Base-by-base conservation (phyloP, 495 filamentous ascomycete genomes). In the Chaetomidium leptoderma region DNA sequence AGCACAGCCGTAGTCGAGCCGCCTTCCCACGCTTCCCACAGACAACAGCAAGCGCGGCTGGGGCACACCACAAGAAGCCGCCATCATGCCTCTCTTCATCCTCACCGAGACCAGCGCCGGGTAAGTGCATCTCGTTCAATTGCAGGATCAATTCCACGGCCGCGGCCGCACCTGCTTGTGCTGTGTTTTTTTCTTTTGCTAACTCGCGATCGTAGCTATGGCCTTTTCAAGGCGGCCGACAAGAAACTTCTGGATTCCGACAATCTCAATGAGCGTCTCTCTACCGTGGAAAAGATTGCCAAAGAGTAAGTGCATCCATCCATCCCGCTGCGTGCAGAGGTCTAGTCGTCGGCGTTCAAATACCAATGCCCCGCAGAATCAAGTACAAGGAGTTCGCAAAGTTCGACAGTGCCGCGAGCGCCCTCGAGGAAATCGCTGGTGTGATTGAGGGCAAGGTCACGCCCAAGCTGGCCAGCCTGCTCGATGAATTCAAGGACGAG, bases 341-440 rank as follows among this genome's bases (percentile, higher is more conserved):
- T 17, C 3, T 35, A 57, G 19, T n/a, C 35, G 30, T n/a, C 40
- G 42, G 30, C 33, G 21, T 44, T 45, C 50, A 17, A 39, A 50
- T 37, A 58, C 59, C 43, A 65, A 63, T 30, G 6, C 43, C 57
- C 44, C 61, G 42, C 66, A 96, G 91, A 71, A 70, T 99, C 68
- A 96, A 96, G 73, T 78, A 96, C 70, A 97, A 96, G 83, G 85
- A 90, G 70, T 97, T 99, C 74, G 80, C 86, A 71, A 97, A 97
- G 78, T 99, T 96, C 74, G 90, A 95, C 65, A 95, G 88, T 70
- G 90, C 93, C 53, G 86, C 87, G 23, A 79, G 75, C 53, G 93
- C 95, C 50, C 75, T 97, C 37, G 87, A 93, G 68, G 93, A 99
- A 80, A 86, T 89, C 60, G 82, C 91, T 27, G 82, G 91, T 23